Evolutionary conservation across 2,329 filamentous ascomycete species (phyloP).

Genomic region (Ceratocystis cubensis): DNA sequence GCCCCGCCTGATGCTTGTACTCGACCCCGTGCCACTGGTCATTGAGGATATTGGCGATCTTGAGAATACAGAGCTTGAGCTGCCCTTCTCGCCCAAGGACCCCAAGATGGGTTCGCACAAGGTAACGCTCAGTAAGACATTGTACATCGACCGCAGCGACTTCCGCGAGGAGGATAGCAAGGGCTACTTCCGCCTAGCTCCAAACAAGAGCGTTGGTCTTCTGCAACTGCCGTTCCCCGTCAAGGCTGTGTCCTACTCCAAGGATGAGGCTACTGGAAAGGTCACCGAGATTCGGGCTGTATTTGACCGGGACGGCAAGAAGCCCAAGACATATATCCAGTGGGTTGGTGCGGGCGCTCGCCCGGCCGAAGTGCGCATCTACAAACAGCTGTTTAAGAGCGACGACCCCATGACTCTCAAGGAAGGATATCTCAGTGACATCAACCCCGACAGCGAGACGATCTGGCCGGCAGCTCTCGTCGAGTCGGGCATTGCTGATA

Average conservation of each 20-base stretch:
- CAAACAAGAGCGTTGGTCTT: constrained; percentile 63
- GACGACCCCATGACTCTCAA: constrained; percentile 66
- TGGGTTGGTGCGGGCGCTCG: constrained; percentile 62
- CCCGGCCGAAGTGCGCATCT: constrained; percentile 62
- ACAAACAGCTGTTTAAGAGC: constrained; percentile 75
- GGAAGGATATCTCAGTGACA: constrained; percentile 69
- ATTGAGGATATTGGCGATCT: constrained; percentile 67
- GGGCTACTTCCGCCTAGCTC: constrained; percentile 70
- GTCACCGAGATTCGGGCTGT: constrained; percentile 51
- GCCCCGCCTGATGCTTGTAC: constrained; percentile 75
- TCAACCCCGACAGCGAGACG: constrained; percentile 73
- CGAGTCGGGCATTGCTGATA: constrained; percentile 70
- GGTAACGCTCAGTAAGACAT: constrained; percentile 55
- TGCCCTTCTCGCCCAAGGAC: constrained; percentile 77
- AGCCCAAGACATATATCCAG: constrained; percentile 75
- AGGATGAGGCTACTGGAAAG: constrained; percentile 49
- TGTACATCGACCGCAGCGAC: constrained; percentile 76
- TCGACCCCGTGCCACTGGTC: constrained; percentile 71
- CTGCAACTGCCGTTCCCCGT: constrained; percentile 61
- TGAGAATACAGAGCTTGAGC: constrained; percentile 46
- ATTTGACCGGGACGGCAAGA: constrained; percentile 58
- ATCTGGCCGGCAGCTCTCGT: constrained; percentile 68
- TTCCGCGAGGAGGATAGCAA: constrained; percentile 63
- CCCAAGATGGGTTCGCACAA: constrained; percentile 51
- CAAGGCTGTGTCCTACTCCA: constrained; percentile 56